These are phyloP conservation scores for Raphanus raphanistrum DNA, from an alignment of 345 rosid genomes.

Conservation along the genomic window DNA sequence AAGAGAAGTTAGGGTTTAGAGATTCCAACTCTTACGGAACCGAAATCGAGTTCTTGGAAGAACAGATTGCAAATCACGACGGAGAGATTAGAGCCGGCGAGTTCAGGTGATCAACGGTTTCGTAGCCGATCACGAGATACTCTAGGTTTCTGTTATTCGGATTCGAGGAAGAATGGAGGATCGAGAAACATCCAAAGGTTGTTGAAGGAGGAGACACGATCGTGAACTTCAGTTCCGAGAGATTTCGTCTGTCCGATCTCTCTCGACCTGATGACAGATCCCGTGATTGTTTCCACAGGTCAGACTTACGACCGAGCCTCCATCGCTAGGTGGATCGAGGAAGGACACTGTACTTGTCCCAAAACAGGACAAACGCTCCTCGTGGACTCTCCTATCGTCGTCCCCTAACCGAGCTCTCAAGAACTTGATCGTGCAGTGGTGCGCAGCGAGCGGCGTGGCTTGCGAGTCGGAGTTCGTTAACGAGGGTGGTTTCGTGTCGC, in stretches of 20 bases:
- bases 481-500: slow-evolving; percentile 56
- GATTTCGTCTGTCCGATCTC: slow-evolving; percentile 92
- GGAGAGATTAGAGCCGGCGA: slow-evolving; percentile 84
- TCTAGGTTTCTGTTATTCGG: slow-evolving; percentile 78
- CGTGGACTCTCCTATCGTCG: slow-evolving; percentile 58
- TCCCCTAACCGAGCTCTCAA: slow-evolving; percentile 82
- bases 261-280: slow-evolving; percentile 89
- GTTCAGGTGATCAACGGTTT: slow-evolving; percentile 80
- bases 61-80: slow-evolving; percentile 79
- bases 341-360: slow-evolving; percentile 84
- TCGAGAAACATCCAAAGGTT: background rate
- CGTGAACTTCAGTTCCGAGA: slow-evolving; percentile 50
- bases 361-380: slow-evolving; percentile 83
- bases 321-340: slow-evolving; percentile 88
- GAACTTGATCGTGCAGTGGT: slow-evolving; percentile 86
- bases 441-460: slow-evolving; percentile 68
- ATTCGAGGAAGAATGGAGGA: slow-evolving; percentile 40
- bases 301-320: slow-evolving; percentile 74
- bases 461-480: slow-evolving; percentile 50
- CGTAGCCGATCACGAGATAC: slow-evolving; percentile 77
- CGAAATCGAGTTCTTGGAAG: slow-evolving; percentile 89
- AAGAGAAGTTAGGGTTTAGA: slow-evolving; percentile 56
- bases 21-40: slow-evolving; percentile 61
- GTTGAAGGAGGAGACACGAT: slow-evolving; percentile 66
- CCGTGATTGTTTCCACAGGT: slow-evolving; percentile 81